These are phyloP conservation scores for Thraustotheca clavata DNA, from an alignment of 352 stramenopile genomes.

Conservation along the genomic window DNA sequence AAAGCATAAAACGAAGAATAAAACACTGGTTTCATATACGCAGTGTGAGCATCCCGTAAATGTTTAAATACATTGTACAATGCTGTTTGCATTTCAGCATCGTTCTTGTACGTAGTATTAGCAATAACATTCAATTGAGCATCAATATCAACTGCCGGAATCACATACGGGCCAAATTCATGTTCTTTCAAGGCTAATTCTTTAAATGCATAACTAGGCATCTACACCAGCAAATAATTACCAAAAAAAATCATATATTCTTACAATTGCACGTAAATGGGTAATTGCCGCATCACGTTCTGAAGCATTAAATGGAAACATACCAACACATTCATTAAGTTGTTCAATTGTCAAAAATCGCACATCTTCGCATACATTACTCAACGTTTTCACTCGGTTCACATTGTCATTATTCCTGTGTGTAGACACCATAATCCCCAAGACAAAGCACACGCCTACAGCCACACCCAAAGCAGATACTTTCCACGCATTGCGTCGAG, in stretches of 20 bases:
- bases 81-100: not conserved
- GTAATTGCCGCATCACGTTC: not conserved
- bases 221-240: not conserved
- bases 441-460: not conserved
- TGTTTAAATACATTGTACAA: slow-evolving; percentile 18
- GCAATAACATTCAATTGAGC: not conserved
- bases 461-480: not conserved
- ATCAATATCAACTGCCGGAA: slow-evolving; percentile 11
- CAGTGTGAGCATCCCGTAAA: slow-evolving; percentile 14
- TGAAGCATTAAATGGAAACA: slow-evolving; percentile 14
- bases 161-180: slow-evolving; percentile 12
- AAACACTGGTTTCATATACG: slow-evolving; percentile 9
- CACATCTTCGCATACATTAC: slow-evolving; percentile 4
- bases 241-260: not conserved
- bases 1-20: slow-evolving; percentile 19
- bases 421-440: not conserved
- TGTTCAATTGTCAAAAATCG: slow-evolving; percentile 11
- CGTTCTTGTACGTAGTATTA: not conserved
- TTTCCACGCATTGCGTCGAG: not conserved
- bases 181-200: slow-evolving; percentile 8
- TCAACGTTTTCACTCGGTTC: not conserved
- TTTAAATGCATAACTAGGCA: slow-evolving; percentile 14
- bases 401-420: too few relatives aligned
- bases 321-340: slow-evolving; percentile 10
- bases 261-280: slow-evolving; percentile 7